phyloP scores from a whole-genome alignment of 495 filamentous ascomycete species.

The Trypethelium eluteriae region DNA sequence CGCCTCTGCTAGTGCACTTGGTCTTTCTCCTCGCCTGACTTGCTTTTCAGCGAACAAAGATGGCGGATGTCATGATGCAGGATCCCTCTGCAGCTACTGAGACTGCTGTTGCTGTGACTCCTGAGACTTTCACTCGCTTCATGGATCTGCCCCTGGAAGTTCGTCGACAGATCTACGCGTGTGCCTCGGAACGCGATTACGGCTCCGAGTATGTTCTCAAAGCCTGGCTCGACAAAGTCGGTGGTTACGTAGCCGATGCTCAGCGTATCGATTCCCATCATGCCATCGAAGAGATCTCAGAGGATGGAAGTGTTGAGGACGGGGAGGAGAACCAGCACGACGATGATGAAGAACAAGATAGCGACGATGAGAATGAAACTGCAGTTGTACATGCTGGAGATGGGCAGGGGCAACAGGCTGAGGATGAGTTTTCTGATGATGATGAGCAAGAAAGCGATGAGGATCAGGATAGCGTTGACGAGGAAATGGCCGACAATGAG shows the following conservation, averaged over 20 bases:
- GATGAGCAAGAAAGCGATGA: background rate
- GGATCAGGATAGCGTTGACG: too few species aligned
- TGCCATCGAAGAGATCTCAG: background rate
- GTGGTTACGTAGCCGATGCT: background rate
- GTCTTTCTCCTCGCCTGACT: background rate
- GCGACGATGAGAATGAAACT: background rate
- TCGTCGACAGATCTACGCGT: background rate
- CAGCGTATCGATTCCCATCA: background rate
- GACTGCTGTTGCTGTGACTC: background rate
- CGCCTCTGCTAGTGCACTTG: background rate
- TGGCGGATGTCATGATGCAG: background rate
- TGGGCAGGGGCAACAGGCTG: background rate
- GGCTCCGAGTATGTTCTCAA: background rate
- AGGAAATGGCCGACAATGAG: background rate
- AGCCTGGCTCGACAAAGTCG: constrained; percentile 1
- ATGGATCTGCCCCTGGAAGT: background rate
- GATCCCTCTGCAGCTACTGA: background rate
- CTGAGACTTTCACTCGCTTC: background rate
- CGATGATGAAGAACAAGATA: background rate
- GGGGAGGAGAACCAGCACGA: background rate
- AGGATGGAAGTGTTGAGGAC: background rate
- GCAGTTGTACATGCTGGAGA: background rate
- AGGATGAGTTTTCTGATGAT: background rate
- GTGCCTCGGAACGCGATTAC: background rate
- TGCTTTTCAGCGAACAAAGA: background rate